These are phyloP conservation scores for Aspergillus biplanus DNA, from an alignment of 495 filamentous ascomycete genomes.

Conservation along the genomic window DNA sequence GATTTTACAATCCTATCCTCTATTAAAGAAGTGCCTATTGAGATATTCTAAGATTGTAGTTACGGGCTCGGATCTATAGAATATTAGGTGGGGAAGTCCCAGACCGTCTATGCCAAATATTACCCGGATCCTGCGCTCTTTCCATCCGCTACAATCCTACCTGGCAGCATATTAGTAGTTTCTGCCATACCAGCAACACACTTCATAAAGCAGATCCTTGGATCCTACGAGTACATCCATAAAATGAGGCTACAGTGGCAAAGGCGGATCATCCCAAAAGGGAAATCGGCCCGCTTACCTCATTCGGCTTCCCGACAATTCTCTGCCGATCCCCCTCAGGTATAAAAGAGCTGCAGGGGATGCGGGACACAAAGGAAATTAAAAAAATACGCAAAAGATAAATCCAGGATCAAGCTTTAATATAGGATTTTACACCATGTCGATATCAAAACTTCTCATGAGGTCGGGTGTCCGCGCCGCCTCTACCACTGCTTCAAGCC, in stretches of 20 bases:
- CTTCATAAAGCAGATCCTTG: no score
- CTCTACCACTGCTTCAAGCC: conserved; percentile 37
- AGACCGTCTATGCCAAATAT: no score
- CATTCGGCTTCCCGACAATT: conserved; percentile 18
- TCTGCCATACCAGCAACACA: no score
- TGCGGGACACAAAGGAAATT: neutral
- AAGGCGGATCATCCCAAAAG: conserved; percentile 12
- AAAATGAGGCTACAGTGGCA: neutral
- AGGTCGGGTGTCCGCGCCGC: conserved; percentile 39
- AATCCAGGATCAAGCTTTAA: neutral
- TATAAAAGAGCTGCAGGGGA: conserved; percentile 17
- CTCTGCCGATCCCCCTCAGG: conserved; percentile 19
- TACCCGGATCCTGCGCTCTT: no score
- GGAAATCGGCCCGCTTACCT: conserved; percentile 23
- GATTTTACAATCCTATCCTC: no score
- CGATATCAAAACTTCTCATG: conserved; percentile 38
- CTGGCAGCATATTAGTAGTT: no score
- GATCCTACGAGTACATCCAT: neutral
- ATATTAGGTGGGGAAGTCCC: no score
- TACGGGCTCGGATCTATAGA: no score
- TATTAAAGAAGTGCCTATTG: no score
- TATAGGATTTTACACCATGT: conserved; percentile 25
- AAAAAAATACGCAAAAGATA: neutral
- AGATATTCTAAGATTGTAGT: no score
- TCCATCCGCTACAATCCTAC: no score